Evolutionary conservation across 352 stramenopile species (phyloP).

Genomic region (Bremia lactucae): DNA sequence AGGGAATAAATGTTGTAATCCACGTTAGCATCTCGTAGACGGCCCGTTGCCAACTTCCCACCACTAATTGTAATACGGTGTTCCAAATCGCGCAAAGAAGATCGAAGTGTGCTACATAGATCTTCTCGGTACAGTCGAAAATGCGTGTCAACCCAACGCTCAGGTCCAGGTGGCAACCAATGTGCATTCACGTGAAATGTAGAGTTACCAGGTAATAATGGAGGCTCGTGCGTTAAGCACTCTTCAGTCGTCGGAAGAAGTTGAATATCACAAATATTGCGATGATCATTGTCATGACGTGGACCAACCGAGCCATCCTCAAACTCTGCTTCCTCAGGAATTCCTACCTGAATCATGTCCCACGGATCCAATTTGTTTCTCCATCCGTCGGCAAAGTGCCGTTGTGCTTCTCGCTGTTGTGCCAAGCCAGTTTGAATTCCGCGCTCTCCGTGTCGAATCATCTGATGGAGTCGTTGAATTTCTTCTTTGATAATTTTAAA

Average conservation of each 20-base stretch:
- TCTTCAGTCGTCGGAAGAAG: slow-evolving; percentile 29
- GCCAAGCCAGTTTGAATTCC: slow-evolving; percentile 6
- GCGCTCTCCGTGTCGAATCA: slow-evolving; percentile 16
- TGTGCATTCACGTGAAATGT: slow-evolving; percentile 28
- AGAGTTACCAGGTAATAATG: slow-evolving; percentile 26
- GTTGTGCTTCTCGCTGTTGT: too few species aligned
- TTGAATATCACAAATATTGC: slow-evolving; percentile 22
- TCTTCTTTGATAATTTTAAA: slow-evolving; percentile 22
- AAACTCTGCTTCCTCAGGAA: slow-evolving; percentile 11
- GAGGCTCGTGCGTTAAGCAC: slow-evolving; percentile 16
- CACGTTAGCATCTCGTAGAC: slow-evolving; percentile 15
- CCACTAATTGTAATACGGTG: slow-evolving; percentile 6
- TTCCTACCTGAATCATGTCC: slow-evolving; percentile 21
- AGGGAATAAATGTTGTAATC: slow-evolving; percentile 27
- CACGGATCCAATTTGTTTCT: slow-evolving; percentile 6
- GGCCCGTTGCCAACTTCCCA: slow-evolving; percentile 9
- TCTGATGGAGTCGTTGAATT: slow-evolving; percentile 20
- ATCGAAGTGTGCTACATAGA: slow-evolving; percentile 23
- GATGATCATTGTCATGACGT: slow-evolving; percentile 31
- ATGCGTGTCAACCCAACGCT: slow-evolving; percentile 34
- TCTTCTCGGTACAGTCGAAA: slow-evolving; percentile 39
- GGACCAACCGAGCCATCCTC: slow-evolving; percentile 19
- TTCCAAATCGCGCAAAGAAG: slow-evolving; percentile 24
- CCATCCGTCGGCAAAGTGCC: too few species aligned
- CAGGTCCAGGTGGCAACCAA: slow-evolving; percentile 27